Evolutionary conservation across 2,329 filamentous ascomycete genomes (phyloP).

Genomic region (Aspergillus carbonarius): DNA sequence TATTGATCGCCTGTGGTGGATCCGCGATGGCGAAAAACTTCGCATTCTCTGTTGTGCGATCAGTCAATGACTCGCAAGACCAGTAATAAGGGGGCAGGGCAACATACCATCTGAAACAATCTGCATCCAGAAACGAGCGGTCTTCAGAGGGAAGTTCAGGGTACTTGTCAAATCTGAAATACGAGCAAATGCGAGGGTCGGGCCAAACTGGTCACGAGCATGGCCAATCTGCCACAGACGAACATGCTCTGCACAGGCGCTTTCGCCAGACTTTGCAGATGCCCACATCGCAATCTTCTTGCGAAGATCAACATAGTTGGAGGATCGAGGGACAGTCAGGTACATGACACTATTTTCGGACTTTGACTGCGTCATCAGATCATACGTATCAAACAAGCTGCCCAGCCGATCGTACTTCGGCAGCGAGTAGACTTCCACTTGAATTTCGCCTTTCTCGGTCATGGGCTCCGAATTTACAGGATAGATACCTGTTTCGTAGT

Average conservation of each 20-base stretch:
- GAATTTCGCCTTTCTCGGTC: conserved; percentile 25
- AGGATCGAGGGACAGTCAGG: conserved; percentile 34
- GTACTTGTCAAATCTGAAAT: conserved; percentile 33
- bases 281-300: conserved; percentile 36
- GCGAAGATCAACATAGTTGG: conserved; percentile 38
- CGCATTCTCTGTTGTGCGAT: conserved; percentile 28
- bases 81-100: neutral
- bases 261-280: conserved; percentile 23
- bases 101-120: conserved; percentile 37
- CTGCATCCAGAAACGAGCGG: conserved; percentile 41
- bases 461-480: conserved; percentile 14
- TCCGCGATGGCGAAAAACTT: conserved; percentile 39
- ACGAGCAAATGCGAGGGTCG: conserved; percentile 36
- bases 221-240: conserved; percentile 44
- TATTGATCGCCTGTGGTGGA: conserved; percentile 22
- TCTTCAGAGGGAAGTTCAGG: conserved; percentile 27
- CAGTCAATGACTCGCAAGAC: neutral
- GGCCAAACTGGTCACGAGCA: conserved; percentile 31
- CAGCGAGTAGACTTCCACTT: conserved; percentile 43
- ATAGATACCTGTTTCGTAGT: conserved; percentile 35
- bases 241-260: conserved; percentile 33
- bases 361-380: conserved; percentile 43
- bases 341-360: conserved; percentile 35
- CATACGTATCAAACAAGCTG: conserved; percentile 46
- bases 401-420: conserved; percentile 32